Conservation (phyloP, 805 yeast genomes). For the Candida mattraensis region DNA sequence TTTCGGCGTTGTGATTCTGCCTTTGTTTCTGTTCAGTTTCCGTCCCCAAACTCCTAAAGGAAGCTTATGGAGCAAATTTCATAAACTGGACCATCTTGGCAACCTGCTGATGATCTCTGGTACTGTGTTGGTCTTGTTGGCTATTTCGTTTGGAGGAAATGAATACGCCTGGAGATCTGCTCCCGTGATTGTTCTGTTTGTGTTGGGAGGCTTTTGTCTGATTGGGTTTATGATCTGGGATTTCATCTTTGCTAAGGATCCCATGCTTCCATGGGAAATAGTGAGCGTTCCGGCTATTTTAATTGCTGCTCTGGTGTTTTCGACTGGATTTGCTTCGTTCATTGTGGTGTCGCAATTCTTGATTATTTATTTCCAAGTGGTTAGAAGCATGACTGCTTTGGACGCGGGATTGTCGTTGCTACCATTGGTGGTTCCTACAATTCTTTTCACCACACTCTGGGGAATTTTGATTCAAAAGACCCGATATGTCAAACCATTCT, state of each 20-base stretch:
- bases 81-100: slow-evolving; percentile 50
- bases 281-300: slow-evolving; percentile 33
- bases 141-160: slow-evolving; percentile 55
- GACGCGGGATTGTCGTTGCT: slow-evolving; percentile 46
- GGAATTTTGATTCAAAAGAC: slow-evolving; percentile 42
- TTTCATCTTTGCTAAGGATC: slow-evolving; percentile 42
- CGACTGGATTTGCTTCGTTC: slow-evolving; percentile 40
- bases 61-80: slow-evolving; percentile 37
- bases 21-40: slow-evolving; percentile 40
- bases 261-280: slow-evolving; percentile 47
- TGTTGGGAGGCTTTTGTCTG: slow-evolving; percentile 43
- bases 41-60: slow-evolving; percentile 49
- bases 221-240: slow-evolving; percentile 41
- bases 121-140: slow-evolving; percentile 48
- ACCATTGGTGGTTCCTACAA: slow-evolving; percentile 43
- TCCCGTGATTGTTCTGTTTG: slow-evolving; percentile 47
- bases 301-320: slow-evolving; percentile 38
- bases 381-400: slow-evolving; percentile 41
- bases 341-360: slow-evolving; percentile 38
- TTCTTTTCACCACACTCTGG: slow-evolving; percentile 36
- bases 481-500: slow-evolving; percentile 42
- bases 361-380: slow-evolving; percentile 51
- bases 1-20: slow-evolving; percentile 51
- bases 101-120: slow-evolving; percentile 43
- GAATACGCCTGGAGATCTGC: slow-evolving; percentile 54